A percentile compares a stretch with the other conserved stretches of the same genome.
phyloP scores from a whole-genome alignment of 257 asterid genomes.

The Cordia subcordata region DNA sequence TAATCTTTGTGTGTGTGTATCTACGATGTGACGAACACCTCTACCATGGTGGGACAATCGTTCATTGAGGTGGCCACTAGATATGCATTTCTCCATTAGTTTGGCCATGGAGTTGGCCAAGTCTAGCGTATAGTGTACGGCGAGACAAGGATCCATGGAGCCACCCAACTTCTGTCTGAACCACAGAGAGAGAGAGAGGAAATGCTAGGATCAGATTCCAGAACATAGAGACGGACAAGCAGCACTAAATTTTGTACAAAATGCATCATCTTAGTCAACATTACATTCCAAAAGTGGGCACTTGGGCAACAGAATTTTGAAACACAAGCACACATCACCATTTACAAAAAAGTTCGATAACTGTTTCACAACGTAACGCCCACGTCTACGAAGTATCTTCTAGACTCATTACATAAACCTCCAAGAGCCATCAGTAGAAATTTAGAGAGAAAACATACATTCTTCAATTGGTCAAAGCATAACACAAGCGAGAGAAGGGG shows the following conservation, averaged over 20 bases:
- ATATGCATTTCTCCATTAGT: slow-evolving; percentile 47
- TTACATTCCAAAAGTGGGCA: not conserved
- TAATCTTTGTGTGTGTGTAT: no score
- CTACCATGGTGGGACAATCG: slow-evolving; percentile 32
- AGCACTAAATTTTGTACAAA: no score
- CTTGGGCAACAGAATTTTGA: not conserved
- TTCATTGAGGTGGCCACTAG: slow-evolving; percentile 29
- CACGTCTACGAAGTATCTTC: not conserved
- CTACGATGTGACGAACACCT: no score
- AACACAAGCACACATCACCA: slow-evolving; percentile 1
- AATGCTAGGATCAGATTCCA: no score
- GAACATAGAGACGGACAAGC: no score
- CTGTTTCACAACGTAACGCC: not conserved
- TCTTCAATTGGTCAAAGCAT: slow-evolving; percentile 3
- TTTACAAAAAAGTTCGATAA: not conserved
- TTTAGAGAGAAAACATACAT: not conserved
- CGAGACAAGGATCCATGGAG: slow-evolving; percentile 42
- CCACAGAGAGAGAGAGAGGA: no score
- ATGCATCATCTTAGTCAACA: not conserved
- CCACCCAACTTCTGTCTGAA: slow-evolving; percentile 37
- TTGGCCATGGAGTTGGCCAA: slow-evolving; percentile 44
- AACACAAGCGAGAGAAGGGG: not conserved
- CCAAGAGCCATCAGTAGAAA: slow-evolving; percentile 1
- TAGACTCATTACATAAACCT: slow-evolving; percentile 1
- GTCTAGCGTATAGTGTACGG: slow-evolving; percentile 39